Conservation (phyloP, 1,284 basidiomycete genomes). For the Puccinia brachypodii region DNA sequence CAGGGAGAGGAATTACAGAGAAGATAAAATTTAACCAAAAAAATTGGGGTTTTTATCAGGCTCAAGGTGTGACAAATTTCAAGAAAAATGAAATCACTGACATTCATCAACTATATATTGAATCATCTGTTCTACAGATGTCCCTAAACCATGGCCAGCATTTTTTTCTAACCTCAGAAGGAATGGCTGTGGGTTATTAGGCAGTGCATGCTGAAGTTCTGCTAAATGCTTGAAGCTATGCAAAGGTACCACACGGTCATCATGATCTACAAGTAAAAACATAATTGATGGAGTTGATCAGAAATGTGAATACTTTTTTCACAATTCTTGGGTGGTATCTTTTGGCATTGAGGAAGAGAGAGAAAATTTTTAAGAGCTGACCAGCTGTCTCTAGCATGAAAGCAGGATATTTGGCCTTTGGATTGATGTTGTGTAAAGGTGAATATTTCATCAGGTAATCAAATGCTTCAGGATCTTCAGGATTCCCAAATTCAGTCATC, state of each 20-base stretch:
- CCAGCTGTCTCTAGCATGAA: constrained; percentile 72
- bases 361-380: background rate
- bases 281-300: background rate
- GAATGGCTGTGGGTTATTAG: constrained; percentile 66
- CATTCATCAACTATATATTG: too few species aligned
- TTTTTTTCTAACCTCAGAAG: constrained; percentile 74
- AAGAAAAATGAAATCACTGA: too few species aligned
- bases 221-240: constrained; percentile 79
- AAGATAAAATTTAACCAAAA: background rate
- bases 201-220: constrained; percentile 67
- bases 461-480: constrained; percentile 71
- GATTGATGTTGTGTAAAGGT: constrained; percentile 69
- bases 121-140: too few species aligned
- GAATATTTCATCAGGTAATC: constrained; percentile 74
- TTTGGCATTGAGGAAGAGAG: background rate
- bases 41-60: background rate
- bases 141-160: constrained; percentile 76
- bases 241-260: constrained; percentile 76
- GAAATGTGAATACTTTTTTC: background rate
- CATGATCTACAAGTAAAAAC: constrained; percentile 58
- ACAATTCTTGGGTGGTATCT: background rate
- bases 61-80: constrained; percentile 57
- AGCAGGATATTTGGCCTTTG: constrained; percentile 65
- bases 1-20: background rate
- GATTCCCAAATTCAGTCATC: constrained; percentile 78